phyloP scores from a whole-genome alignment of 805 yeast genomes.

The Torulaspora indica region DNA sequence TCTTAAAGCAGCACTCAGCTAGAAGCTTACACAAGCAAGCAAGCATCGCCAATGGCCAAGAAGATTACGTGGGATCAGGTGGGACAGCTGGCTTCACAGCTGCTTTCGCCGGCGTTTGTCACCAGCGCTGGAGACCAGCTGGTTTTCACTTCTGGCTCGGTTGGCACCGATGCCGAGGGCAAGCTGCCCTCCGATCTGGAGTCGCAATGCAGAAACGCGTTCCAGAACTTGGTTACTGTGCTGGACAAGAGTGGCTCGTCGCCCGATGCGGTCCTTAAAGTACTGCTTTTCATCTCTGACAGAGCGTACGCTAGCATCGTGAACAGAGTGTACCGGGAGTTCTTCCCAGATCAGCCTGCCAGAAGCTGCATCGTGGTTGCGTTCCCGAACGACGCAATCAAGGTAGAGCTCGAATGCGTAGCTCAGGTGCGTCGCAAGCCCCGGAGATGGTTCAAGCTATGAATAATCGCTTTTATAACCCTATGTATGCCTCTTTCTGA shows the following conservation, averaged over 20 bases:
- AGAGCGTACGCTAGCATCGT: slow-evolving; percentile 40
- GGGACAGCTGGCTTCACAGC: slow-evolving; percentile 26
- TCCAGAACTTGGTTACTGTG: slow-evolving; percentile 41
- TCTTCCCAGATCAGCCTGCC: slow-evolving; percentile 48
- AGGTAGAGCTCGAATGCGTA: slow-evolving; percentile 51
- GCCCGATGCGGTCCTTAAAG: slow-evolving; percentile 45
- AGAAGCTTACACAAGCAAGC: not conserved
- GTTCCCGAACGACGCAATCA: slow-evolving; percentile 47
- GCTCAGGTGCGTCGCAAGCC: slow-evolving; percentile 26
- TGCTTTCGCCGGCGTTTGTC: slow-evolving; percentile 42
- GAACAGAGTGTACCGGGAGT: slow-evolving; percentile 44
- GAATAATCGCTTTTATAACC: slow-evolving; percentile 1
- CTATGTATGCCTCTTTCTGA: slow-evolving; percentile 4
- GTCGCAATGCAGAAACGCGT: slow-evolving; percentile 44
- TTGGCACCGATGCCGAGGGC: slow-evolving; percentile 43
- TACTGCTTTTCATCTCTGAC: slow-evolving; percentile 45
- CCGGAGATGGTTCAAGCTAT: slow-evolving; percentile 16
- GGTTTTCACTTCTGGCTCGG: slow-evolving; percentile 48
- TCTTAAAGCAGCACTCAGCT: not conserved
- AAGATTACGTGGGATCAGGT: slow-evolving; percentile 38
- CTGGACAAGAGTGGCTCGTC: slow-evolving; percentile 45
- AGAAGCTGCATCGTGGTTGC: slow-evolving; percentile 50
- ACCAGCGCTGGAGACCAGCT: slow-evolving; percentile 36
- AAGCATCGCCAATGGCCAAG: slow-evolving; percentile 23
- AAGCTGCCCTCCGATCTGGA: slow-evolving; percentile 41